Evolutionary conservation across 192 early-diverging fungal species (phyloP).

Genomic region (Entrophospora sp.): DNA sequence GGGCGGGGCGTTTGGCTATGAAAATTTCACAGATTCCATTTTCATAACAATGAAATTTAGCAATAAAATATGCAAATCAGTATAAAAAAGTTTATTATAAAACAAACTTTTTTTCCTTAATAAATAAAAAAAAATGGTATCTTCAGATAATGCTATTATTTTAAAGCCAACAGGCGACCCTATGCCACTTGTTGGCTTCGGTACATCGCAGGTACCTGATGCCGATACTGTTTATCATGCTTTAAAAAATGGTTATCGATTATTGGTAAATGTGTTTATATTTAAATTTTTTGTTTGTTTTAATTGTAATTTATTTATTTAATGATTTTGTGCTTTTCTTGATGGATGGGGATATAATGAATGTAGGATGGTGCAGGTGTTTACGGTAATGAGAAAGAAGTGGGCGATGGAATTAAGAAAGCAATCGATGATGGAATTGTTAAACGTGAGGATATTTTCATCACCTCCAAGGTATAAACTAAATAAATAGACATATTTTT

Average conservation of each 20-base stretch:
- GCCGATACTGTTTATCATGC: slow-evolving; percentile 36
- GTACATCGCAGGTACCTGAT: slow-evolving; percentile 42
- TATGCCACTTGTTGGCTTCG: slow-evolving; percentile 49
- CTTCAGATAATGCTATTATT: no score
- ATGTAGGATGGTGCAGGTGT: slow-evolving; percentile 47
- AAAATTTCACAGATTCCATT: no score
- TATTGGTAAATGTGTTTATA: slow-evolving; percentile 23
- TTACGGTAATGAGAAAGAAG: slow-evolving; percentile 59
- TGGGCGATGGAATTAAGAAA: slow-evolving; percentile 46
- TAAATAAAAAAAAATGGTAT: no score
- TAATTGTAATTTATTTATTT: no score
- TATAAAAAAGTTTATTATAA: no score
- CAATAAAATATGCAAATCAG: no score
- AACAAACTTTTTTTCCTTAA: no score
- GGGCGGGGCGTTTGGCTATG: no score
- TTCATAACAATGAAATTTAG: no score
- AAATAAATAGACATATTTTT: not conserved
- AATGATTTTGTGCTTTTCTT: not conserved
- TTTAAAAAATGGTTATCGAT: slow-evolving; percentile 29
- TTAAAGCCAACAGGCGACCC: slow-evolving; percentile 39
- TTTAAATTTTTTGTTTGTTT: not conserved
- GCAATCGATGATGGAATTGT: slow-evolving; percentile 43
- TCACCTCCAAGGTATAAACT: slow-evolving; percentile 44
- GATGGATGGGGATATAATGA: not conserved
- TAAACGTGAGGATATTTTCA: slow-evolving; percentile 45